A percentile compares a stretch with the other conserved stretches of the same genome.
Evolutionary conservation across 768 basidiomycete genomes (phyloP).

Genomic region (Hypholoma sublateritium): DNA sequence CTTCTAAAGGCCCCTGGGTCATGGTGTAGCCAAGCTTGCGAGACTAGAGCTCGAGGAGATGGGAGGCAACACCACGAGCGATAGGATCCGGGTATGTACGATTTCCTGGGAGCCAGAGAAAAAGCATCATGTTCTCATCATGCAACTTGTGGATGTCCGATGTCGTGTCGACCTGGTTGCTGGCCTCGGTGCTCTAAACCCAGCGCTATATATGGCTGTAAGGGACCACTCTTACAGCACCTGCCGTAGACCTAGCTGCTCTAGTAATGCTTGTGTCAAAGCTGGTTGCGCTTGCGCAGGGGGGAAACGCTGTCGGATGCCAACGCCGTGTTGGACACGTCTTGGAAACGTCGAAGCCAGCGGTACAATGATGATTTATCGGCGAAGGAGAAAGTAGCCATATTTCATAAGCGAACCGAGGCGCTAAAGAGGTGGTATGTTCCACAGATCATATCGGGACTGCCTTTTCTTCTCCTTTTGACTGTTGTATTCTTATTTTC

Average conservation of each 20-base stretch:
- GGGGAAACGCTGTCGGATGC: background rate
- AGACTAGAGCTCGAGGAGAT: slow-evolving; percentile 2
- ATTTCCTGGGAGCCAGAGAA: slow-evolving; percentile 5
- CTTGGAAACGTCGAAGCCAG: no score
- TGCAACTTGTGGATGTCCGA: slow-evolving; percentile 1
- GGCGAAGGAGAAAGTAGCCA: slow-evolving; percentile 4
- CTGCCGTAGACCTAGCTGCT: background rate
- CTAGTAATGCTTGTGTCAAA: slow-evolving; percentile 2
- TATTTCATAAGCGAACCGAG: slow-evolving; percentile 25
- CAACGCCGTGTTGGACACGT: slow-evolving; percentile 1
- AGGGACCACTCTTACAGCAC: no score
- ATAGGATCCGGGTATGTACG: slow-evolving; percentile 3
- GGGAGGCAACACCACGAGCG: slow-evolving; percentile 1
- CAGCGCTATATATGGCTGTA: no score
- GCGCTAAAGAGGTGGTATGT: slow-evolving; percentile 26
- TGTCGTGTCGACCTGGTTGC: slow-evolving; percentile 3
- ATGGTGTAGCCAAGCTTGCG: background rate
- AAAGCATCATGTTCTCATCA: slow-evolving; percentile 8
- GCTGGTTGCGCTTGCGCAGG: slow-evolving; percentile 1
- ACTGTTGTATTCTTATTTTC: slow-evolving; percentile 28
- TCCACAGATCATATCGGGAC: slow-evolving; percentile 19
- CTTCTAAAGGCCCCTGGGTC: slow-evolving; percentile 4
- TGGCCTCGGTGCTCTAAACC: background rate
- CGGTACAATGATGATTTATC: background rate
- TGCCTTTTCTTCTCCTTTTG: slow-evolving; percentile 25